Percentiles rank a stretch among this genome's conserved stretches.
phyloP scores from a whole-genome alignment of 352 stramenopile species.

The Phytophthora multivora region DNA sequence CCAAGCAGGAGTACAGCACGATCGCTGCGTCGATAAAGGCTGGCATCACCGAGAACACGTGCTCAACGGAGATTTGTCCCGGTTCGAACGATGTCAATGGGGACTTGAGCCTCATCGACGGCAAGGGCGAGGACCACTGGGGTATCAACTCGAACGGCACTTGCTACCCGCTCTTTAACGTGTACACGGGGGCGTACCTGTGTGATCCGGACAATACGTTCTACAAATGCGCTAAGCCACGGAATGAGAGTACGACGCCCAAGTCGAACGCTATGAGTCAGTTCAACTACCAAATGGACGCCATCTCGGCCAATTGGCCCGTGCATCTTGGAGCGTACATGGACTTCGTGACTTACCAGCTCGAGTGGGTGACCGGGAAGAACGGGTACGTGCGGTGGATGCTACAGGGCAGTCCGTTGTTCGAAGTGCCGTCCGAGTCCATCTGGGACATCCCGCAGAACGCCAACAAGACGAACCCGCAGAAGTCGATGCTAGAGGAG shows the following conservation, averaged over 20 bases:
- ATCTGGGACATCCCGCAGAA: slow-evolving; percentile 46
- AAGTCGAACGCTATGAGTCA: slow-evolving; percentile 45
- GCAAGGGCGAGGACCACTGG: slow-evolving; percentile 37
- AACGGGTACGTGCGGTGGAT: slow-evolving; percentile 44
- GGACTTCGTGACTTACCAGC: slow-evolving; percentile 41
- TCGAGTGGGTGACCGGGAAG: slow-evolving; percentile 8
- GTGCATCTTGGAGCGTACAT: slow-evolving; percentile 67
- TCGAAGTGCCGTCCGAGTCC: slow-evolving; percentile 66
- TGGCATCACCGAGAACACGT: slow-evolving; percentile 55
- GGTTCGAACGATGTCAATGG: slow-evolving; percentile 49
- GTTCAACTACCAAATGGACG: slow-evolving; percentile 43
- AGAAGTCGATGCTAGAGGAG: slow-evolving; percentile 43
- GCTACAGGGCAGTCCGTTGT: slow-evolving; percentile 80
- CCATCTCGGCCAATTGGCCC: slow-evolving; percentile 69
- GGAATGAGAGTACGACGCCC: slow-evolving; percentile 35
- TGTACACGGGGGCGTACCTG: slow-evolving; percentile 49
- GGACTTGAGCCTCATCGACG: slow-evolving; percentile 49
- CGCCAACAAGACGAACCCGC: slow-evolving; percentile 44
- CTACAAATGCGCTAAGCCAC: slow-evolving; percentile 43
- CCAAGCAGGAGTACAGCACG: slow-evolving; percentile 43
- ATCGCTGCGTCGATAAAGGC: slow-evolving; percentile 44
- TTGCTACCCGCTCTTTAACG: slow-evolving; percentile 51
- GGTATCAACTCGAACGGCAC: slow-evolving; percentile 57
- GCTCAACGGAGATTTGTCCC: slow-evolving; percentile 40
- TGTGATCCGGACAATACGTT: slow-evolving; percentile 55